Base-by-base conservation (phyloP, 2,329 filamentous ascomycete genomes). In the Pseudovirgaria hyperparasitica region DNA sequence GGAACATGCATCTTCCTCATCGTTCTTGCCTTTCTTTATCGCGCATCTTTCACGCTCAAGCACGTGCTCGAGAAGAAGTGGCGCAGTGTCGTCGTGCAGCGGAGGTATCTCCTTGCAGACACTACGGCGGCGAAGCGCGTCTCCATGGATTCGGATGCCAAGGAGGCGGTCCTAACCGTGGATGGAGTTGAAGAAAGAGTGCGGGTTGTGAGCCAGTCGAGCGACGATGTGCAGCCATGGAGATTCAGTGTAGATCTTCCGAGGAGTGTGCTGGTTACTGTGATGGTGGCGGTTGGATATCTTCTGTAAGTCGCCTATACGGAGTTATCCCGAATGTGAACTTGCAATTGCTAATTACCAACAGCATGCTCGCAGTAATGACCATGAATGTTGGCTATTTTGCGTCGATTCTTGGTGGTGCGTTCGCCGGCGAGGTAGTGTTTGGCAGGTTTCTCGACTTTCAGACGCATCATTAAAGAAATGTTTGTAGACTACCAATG, bases 1-100 rank as follows among this genome's bases (percentile, higher is more conserved):
- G 87, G 74, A 30, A 92, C 84, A 16, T 92, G 87, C 62, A 81
- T 94, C 52, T 94, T 94, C 58, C 68, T 94, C 32, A 75, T 93
- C 48, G 41, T 79, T 23, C 73, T 96, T 27, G 76, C 75, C 33
- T 62, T 76, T 34, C 45, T 78, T 30, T 74, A 77, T 45, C 79
- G 86, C 27, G 57, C 63, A 12, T 62, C 93, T 10, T 59, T 87
- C 26, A 85, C 85, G 3, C 62, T 70, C 42, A 84, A 82, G 49
- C 49, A 60, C 14, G 43, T 60, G 10, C 54, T 71, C 58, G 57
- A 72, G 60, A 54, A 67, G 58, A 50, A 70, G 68, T 92, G 82
- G 76, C 57, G 78, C 24, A 73, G 81, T 48, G 57, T 58, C 16
- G 82, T 86, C 42, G 62, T 82, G 44, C 67, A 76, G 30, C 74